Conservation (phyloP, 2,329 filamentous ascomycete species). For the Cryphonectria nitschkei region DNA sequence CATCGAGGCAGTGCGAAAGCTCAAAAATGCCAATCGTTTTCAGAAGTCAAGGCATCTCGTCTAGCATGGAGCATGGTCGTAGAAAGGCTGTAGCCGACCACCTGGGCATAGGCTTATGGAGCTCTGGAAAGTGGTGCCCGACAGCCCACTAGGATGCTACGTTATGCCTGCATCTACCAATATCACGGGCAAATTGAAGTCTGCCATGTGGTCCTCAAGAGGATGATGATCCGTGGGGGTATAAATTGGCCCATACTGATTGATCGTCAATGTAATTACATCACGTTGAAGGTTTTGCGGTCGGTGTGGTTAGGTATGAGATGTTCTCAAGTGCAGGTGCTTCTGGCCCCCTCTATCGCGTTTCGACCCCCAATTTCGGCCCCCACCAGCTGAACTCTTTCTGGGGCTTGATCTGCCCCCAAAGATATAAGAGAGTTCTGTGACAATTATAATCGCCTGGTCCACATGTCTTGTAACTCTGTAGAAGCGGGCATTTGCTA, state of each 20-base stretch:
- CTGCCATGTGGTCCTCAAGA: neutral
- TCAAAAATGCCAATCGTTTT: neutral
- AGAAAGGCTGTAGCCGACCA: neutral
- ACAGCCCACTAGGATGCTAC: neutral
- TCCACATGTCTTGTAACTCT: neutral
- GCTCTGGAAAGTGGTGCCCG: neutral
- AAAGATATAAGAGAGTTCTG: neutral
- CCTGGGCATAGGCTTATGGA: neutral
- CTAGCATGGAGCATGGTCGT: neutral
- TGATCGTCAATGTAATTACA: neutral
- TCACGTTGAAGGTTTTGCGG: neutral
- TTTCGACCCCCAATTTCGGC: neutral
- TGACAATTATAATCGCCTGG: neutral
- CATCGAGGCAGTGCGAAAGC: neutral
- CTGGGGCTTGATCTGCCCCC: neutral
- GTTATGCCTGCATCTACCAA: neutral
- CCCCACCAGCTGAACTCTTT: neutral
- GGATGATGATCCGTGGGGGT: neutral
- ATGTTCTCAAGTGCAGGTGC: no score
- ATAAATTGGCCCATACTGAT: neutral
- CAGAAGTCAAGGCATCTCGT: neutral
- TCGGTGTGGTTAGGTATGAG: neutral
- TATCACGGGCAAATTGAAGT: neutral
- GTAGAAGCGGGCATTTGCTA: neutral
- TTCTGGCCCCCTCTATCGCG: neutral